Base-by-base conservation (phyloP, 73 alveolate genomes). In the Paramecium pentaurelia region DNA sequence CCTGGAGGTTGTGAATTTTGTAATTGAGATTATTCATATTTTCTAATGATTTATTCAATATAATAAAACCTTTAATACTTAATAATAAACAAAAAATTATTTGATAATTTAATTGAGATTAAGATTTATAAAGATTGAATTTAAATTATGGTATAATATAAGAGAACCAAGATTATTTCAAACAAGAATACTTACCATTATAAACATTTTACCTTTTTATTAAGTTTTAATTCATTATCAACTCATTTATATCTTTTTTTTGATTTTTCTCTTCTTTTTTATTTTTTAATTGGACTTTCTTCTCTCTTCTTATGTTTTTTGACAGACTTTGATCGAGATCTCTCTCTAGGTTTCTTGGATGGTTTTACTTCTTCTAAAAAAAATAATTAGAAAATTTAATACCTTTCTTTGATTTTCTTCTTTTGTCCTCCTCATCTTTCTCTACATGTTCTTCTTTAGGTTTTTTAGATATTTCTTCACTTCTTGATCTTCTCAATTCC, bases 401-500 rank as follows among this genome's bases (percentile, higher is more conserved):
- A 73, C 87, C 87, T 40, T 40, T 73, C 20, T 73, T 40, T 9
- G 37, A 22, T 40, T 40, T 73, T 14, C 60, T 25, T 36, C 87
- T 73, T 20, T 73, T 73, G 0, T 40, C 60, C 10, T 73, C 87
- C n/a, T 73, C 87, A 14, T 73, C 87, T 40, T 37, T 37, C n/a
- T 37, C 87, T 2, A 73, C 30, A 8, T 16, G 20, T 73, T 73
- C 87, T 40, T 73, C 87, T 44, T 73, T 73, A 22, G 38, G 38
- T 44, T 40, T 80, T 47, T 47, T 80, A 10, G n/a, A 9, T 40
- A 22, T 27, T 47, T 80, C 91, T 44, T 80, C 91, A 44, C 87
- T 73, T 73, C 87, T 34, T 30, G 91, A 80, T 80, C 75, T 20
- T 44, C 91, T 80, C 77, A 45, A 42, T 20, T 80, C 91, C 10